Percentiles rank a stretch among this genome's conserved stretches.
Evolutionary conservation across 768 basidiomycete genomes (phyloP).

Genomic region (Leccinellum albellum): DNA sequence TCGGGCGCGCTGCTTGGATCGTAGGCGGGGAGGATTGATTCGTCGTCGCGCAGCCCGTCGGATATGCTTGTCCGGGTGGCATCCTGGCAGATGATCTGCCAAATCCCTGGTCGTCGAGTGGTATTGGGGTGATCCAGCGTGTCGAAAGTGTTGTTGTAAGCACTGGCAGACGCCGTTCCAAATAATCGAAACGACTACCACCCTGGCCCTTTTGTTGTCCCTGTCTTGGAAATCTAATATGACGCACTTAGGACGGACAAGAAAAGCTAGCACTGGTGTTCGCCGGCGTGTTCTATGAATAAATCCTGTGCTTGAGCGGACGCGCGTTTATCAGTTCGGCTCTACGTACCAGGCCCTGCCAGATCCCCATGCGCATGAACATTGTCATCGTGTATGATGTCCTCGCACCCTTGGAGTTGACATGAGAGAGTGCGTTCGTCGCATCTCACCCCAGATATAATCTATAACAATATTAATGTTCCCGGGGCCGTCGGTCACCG

Average conservation of each 20-base stretch:
- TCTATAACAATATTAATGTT: too few species aligned
- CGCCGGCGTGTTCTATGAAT: background rate
- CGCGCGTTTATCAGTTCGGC: background rate
- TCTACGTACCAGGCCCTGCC: background rate
- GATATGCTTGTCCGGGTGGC: background rate
- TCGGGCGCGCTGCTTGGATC: conserved; percentile 5
- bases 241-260: background rate
- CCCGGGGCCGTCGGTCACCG: background rate
- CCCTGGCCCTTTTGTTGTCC: background rate
- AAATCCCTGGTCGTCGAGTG: conserved; percentile 17
- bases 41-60: conserved; percentile 1
- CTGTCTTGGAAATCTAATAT: background rate
- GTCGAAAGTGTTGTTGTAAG: background rate
- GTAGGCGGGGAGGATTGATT: conserved; percentile 23
- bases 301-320: background rate
- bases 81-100: conserved; percentile 23
- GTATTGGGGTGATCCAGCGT: conserved; percentile 14
- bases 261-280: background rate
- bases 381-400: too few species aligned
- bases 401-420: too few species aligned
- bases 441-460: background rate
- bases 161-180: background rate
- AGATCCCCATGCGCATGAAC: background rate
- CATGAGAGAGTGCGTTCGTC: too few species aligned
- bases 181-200: background rate